Conservation (phyloP, 306 rosid genomes). For the Glycine soja region DNA sequence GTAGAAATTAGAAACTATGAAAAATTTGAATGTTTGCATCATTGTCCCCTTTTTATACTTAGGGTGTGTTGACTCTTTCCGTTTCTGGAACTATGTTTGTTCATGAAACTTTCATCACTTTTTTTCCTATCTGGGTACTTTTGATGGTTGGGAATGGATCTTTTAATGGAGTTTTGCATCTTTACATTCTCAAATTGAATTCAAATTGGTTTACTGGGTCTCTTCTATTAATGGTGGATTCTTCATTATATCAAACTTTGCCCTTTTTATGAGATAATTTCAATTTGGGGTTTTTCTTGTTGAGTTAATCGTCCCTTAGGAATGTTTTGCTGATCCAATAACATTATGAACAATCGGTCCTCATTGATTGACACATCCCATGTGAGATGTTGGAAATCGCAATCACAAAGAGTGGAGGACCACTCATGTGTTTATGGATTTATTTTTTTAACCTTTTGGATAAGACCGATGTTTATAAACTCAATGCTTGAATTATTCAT, state of each 20-base stretch:
- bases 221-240: conserved; percentile 17
- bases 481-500: neutral
- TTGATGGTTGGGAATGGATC: neutral
- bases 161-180: neutral
- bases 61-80: neutral
- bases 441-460: neutral
- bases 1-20: neutral
- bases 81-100: neutral
- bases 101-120: neutral
- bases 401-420: neutral
- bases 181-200: neutral
- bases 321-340: neutral
- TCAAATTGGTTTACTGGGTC: neutral
- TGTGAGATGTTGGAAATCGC: conserved; percentile 15
- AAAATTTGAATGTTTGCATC: neutral
- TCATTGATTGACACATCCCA: conserved; percentile 4
- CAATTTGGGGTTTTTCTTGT: neutral
- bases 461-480: neutral
- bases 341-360: neutral
- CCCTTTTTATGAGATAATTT: neutral
- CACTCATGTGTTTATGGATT: neutral
- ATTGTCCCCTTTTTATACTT: neutral
- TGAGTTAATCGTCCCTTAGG: neutral
- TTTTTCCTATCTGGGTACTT: neutral
- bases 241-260: neutral